Percentiles rank a stretch among this genome's conserved stretches.
Conservation (phyloP, 2,329 filamentous ascomycete genomes). For the Arthrobotrys sphaeroides region DNA sequence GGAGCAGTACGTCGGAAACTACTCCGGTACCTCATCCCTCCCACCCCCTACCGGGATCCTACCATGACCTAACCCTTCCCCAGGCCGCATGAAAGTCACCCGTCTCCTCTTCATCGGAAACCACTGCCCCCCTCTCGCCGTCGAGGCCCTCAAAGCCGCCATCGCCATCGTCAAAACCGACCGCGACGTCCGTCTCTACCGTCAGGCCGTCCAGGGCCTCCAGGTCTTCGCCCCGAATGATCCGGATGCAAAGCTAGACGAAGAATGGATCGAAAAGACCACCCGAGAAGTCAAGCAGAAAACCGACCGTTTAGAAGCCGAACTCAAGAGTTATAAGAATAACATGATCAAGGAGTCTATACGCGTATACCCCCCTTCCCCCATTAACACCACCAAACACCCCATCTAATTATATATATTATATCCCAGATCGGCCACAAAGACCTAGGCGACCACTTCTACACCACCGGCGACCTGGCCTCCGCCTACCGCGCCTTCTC, state of each 20-base stretch:
- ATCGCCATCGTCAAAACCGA: constrained; percentile 78
- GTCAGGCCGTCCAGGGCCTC: constrained; percentile 73
- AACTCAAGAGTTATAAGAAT: constrained; percentile 93
- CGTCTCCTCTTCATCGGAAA: constrained; percentile 83
- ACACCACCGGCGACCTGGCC: constrained; percentile 77
- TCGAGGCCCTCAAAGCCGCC: constrained; percentile 83
- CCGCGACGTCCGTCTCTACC: constrained; percentile 77
- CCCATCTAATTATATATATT: constrained; percentile 19
- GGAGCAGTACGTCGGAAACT: constrained; percentile 89
- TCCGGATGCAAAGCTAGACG: constrained; percentile 73
- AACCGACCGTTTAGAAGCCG: constrained; percentile 78
- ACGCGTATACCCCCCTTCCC: constrained; percentile 66
- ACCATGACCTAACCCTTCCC: not conserved
- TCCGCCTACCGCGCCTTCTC: constrained; percentile 79
- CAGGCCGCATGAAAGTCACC: constrained; percentile 48
- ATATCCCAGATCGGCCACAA: constrained; percentile 95
- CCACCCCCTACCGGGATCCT: not conserved
- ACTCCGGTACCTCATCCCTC: constrained; percentile 75
- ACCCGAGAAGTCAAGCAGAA: constrained; percentile 73
- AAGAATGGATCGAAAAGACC: constrained; percentile 74
- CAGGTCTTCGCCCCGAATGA: constrained; percentile 72
- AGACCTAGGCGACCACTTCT: constrained; percentile 85
- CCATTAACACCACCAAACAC: not conserved
- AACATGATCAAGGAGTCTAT: constrained; percentile 98
- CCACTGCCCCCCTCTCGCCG: constrained; percentile 76